These are phyloP conservation scores for Botrytis aclada DNA, from an alignment of 2,329 filamentous ascomycete genomes.

Conservation along the genomic window DNA sequence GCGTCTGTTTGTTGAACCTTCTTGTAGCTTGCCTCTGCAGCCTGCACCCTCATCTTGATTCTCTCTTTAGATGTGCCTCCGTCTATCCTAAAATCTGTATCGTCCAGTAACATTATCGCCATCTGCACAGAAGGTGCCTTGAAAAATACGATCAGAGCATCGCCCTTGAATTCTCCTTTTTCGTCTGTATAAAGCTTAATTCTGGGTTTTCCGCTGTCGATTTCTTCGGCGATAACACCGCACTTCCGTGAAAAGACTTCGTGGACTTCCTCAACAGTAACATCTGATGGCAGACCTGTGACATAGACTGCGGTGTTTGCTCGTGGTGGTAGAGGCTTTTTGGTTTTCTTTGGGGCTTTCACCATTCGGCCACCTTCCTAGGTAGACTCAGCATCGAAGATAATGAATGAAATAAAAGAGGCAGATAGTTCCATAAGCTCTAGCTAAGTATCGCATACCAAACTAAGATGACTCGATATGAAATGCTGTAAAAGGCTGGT, in stretches of 20 bases:
- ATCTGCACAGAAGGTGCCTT: conserved; percentile 88
- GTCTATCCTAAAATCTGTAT: conserved; percentile 72
- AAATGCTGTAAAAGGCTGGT: background rate
- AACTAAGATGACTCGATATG: background rate
- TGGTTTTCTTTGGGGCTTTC: conserved; percentile 39
- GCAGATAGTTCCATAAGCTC: background rate
- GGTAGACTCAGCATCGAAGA: conserved; percentile 21
- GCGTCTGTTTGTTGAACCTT: conserved; percentile 66
- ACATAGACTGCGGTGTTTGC: conserved; percentile 92
- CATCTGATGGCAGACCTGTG: conserved; percentile 79
- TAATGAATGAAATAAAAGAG: conserved; percentile 1
- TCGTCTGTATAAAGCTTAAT: conserved; percentile 91
- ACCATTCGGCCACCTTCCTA: conserved; percentile 36
- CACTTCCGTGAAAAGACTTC: conserved; percentile 79
- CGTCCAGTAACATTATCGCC: conserved; percentile 77
- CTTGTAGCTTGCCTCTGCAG: conserved; percentile 89
- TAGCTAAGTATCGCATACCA: background rate
- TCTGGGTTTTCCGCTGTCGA: conserved; percentile 80
- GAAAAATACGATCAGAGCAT: conserved; percentile 91
- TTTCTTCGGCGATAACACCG: conserved; percentile 90
- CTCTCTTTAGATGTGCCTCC: conserved; percentile 41
- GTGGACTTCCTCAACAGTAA: conserved; percentile 74
- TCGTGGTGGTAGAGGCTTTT: conserved; percentile 39
- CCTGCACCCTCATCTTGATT: conserved; percentile 75
- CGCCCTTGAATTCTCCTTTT: conserved; percentile 83